Evolutionary conservation across 306 rosid species (phyloP).

Genomic region (Sesbania bispinosa): DNA sequence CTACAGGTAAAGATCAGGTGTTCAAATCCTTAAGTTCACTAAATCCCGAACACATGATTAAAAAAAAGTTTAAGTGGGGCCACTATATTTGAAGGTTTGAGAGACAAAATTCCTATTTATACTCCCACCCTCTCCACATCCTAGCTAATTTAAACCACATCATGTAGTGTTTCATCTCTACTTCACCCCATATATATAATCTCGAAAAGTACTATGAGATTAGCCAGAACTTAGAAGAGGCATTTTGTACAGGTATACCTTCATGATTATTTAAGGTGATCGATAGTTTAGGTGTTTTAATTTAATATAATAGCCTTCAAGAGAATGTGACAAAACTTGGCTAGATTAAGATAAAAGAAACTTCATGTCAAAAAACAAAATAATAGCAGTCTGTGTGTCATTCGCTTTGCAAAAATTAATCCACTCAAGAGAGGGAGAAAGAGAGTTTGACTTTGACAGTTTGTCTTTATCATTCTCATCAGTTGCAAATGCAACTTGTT

Average conservation of each 20-base stretch:
- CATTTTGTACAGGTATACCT: neutral
- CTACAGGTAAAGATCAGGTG: too few species aligned
- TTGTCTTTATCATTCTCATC: neutral
- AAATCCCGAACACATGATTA: too few species aligned
- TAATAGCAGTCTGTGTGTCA: slow-evolving; percentile 12
- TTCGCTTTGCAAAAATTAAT: slow-evolving; percentile 8
- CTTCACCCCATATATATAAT: too few species aligned
- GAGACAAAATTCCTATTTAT: too few species aligned
- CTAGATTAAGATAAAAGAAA: neutral
- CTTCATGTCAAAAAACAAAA: neutral
- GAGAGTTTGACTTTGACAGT: slow-evolving; percentile 22
- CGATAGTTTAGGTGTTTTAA: neutral
- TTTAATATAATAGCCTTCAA: neutral
- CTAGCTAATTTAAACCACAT: too few species aligned
- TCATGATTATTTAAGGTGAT: neutral
- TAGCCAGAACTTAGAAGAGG: neutral
- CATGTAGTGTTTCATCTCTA: neutral
- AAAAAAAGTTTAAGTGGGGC: too few species aligned
- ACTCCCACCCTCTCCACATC: too few species aligned
- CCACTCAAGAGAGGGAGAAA: slow-evolving; percentile 8
- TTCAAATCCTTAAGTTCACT: too few species aligned
- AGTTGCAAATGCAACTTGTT: slow-evolving; percentile 32
- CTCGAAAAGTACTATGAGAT: too few species aligned
- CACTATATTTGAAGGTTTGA: too few species aligned
- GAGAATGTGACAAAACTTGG: neutral